Evolutionary conservation across 2,329 filamentous ascomycete genomes (phyloP), one percentile per base, ranked within the genome.

Genomic region (Stenocarpella maydis): DNA sequence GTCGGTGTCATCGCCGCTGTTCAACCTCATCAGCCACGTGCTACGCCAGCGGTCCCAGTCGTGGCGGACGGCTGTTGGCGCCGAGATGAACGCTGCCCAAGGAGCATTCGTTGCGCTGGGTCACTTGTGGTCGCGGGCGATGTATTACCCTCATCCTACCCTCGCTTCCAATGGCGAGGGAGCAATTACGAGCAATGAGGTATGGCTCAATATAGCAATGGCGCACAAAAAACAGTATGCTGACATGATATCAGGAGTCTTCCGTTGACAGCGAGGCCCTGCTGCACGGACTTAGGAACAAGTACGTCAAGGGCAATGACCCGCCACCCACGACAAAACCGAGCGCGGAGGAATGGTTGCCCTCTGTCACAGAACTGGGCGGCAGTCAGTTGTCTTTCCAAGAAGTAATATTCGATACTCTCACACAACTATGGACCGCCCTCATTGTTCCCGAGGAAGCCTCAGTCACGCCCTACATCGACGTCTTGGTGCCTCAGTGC

Each of bases 401-500:
- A n/a, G 81, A 85, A 37, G 77, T 82, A 0, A 75, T 84, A 0
- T 76, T 86, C 26, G 83, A 86, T 7, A 76, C 82, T 0, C 81
- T 85, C 55, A 74, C 82, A 0, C 83, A 86, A 70, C 74, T 88
- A 0, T 85, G 83, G 82, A 79, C 81, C 4, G 83, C 82, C 0
- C 80, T 81, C 2, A 75, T 86, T 10, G 76, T 17, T 47, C 34
- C 69, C 39, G 37, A 73, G 31, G 74, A 79, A 2, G 78, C 1
- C 71, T 74, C 7, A 73, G 76, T 5, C 73, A 77, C 34, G 74
- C 81, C 84, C 1, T 82, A 94, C 17, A 83, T 90, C 28, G 85
- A 90, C 21, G 87, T 88, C 8, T 82, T 98, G 0, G 84, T 88
- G 7, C 82, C 85, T 0, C 88, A 91, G 70, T 91, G 93, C 12